Evolutionary conservation across 2,329 filamentous ascomycete genomes (phyloP).

Genomic region (Decorospora gaudefroyi): DNA sequence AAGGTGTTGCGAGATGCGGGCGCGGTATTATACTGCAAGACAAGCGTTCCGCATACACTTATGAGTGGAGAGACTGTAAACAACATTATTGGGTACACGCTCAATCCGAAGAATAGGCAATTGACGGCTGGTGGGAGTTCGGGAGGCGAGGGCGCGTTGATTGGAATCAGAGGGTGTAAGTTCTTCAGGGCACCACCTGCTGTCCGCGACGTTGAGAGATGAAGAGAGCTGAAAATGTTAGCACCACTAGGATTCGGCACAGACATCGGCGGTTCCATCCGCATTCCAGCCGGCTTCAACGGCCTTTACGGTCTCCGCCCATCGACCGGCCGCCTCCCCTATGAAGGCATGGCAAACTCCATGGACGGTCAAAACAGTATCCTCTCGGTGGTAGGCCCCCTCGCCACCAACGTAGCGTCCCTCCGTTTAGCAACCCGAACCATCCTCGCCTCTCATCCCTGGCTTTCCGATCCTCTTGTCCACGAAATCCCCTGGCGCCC

Average conservation of each 20-base stretch:
- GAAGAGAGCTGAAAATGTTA: conserved; percentile 11
- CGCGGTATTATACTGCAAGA: conserved; percentile 63
- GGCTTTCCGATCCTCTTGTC: conserved; percentile 68
- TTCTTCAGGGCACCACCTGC: not conserved
- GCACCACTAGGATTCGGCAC: conserved; percentile 61
- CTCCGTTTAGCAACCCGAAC: conserved; percentile 61
- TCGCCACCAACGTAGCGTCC: conserved; percentile 61
- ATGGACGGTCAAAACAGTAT: conserved; percentile 68
- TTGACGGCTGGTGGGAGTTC: conserved; percentile 61
- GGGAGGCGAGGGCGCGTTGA: conserved; percentile 64
- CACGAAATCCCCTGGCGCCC: conserved; percentile 68
- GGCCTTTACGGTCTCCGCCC: conserved; percentile 60
- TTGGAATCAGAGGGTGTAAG: conserved; percentile 57
- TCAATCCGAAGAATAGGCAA: conserved; percentile 62
- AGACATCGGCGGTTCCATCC: conserved; percentile 61
- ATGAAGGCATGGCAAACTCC: conserved; percentile 59
- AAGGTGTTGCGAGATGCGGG: conserved; percentile 58
- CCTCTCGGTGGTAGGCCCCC: conserved; percentile 65
- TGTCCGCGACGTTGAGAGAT: fast-evolving
- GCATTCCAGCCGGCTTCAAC: conserved; percentile 64
- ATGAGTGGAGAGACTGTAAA: conserved; percentile 65
- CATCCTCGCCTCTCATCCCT: conserved; percentile 63
- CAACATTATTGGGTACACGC: conserved; percentile 63
- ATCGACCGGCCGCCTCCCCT: conserved; percentile 56
- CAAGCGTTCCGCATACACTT: conserved; percentile 61